phyloP scores from a whole-genome alignment of 179 eudicot species.

The Amaranthus tricolor region DNA sequence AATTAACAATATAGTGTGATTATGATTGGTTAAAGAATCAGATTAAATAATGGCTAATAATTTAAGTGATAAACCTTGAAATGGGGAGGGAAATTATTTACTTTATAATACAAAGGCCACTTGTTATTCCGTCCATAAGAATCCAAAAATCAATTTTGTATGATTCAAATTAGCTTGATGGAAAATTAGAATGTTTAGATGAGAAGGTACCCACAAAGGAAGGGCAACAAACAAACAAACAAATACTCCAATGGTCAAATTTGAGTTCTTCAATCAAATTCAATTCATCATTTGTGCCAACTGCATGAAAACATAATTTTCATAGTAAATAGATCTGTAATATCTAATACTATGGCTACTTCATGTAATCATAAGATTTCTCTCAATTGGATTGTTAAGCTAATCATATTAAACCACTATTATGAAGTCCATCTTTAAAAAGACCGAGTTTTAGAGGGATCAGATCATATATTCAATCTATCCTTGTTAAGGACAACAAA shows the following conservation, averaged over 20 bases:
- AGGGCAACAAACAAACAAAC: constrained; percentile 15
- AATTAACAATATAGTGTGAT: background rate
- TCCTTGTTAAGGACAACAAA: no score
- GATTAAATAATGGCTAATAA: background rate
- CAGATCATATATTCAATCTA: no score
- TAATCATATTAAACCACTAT: background rate
- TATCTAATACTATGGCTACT: constrained; percentile 14
- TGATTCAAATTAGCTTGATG: constrained; percentile 11
- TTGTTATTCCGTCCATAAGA: background rate
- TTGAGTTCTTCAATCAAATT: constrained; percentile 15
- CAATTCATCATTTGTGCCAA: constrained; percentile 18
- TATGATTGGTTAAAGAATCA: constrained; percentile 11
- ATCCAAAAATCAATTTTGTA: background rate
- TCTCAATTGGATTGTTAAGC: no score
- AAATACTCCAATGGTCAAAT: constrained; percentile 8
- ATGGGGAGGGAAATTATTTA: background rate
- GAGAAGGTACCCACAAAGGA: constrained; percentile 18
- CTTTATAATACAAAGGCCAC: background rate
- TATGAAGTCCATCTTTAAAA: background rate
- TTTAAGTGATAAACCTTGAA: background rate
- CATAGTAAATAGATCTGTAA: background rate
- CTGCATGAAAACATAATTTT: constrained; percentile 6
- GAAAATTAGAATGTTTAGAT: constrained; percentile 25
- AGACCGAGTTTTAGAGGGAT: background rate
- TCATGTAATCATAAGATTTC: constrained; percentile 25